Conservation (phyloP, 257 asterid genomes). For the Rauvolfia tetraphylla region DNA sequence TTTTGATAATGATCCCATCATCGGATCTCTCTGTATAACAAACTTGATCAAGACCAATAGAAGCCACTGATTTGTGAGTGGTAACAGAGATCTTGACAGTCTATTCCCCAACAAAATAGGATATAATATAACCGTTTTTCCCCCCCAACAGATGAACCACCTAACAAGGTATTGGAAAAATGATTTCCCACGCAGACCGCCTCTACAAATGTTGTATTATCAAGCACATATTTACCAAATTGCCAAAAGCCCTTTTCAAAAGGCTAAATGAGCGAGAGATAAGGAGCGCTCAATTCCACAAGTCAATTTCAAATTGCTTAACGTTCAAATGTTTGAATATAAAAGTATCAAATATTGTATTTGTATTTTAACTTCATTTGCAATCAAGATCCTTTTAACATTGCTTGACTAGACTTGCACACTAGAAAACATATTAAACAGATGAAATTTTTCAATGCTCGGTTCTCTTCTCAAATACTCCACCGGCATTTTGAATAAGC, state of each 20-base stretch:
- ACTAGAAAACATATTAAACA: no score
- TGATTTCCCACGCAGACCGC: not conserved
- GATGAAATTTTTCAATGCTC: not conserved
- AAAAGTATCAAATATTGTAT: not conserved
- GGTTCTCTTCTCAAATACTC: not conserved
- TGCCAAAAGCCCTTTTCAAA: conserved; percentile 4
- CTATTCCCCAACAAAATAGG: conserved; percentile 12
- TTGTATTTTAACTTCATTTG: not conserved
- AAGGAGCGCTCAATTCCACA: not conserved
- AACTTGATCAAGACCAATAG: conserved; percentile 9
- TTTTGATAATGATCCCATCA: not conserved
- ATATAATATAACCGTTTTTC: no score
- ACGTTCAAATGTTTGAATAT: not conserved
- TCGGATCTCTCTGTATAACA: not conserved
- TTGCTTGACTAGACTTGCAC: not conserved
- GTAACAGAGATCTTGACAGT: conserved; percentile 10
- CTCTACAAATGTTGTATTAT: conserved; percentile 1
- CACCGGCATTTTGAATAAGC: not conserved
- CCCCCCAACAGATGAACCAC: not conserved
- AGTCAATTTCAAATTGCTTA: not conserved
- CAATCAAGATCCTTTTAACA: not conserved
- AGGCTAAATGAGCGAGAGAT: no score
- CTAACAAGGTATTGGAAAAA: not conserved
- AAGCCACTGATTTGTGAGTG: not conserved
- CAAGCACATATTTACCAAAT: conserved; percentile 1